Percentiles rank a stretch among this genome's conserved stretches.
These are phyloP conservation scores for Artemisia tridentata DNA, from an alignment of 129 eudicot genomes.

Conservation along the genomic window DNA sequence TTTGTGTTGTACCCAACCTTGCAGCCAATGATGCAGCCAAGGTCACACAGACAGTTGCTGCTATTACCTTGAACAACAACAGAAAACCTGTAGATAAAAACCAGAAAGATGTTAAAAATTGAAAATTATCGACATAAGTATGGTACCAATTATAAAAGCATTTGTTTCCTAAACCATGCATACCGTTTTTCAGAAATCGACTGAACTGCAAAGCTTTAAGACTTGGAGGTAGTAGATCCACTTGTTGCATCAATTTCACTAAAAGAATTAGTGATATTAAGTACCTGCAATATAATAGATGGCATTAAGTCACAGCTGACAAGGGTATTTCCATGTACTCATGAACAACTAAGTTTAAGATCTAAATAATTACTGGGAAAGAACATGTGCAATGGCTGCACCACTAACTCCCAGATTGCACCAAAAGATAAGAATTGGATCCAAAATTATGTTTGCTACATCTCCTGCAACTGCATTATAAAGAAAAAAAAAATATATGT, in stretches of 20 bases:
- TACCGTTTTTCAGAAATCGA: conserved; percentile 81
- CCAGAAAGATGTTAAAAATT: background rate
- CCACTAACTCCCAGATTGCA: conserved; percentile 77
- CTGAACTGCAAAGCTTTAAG: conserved; percentile 56
- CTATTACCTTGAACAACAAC: conserved; percentile 66
- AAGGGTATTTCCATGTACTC: background rate
- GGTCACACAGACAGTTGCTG: conserved; percentile 80
- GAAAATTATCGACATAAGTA: background rate
- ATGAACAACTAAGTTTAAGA: background rate
- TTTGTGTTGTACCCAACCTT: conserved; percentile 64
- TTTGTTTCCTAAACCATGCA: background rate
- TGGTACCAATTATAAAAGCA: background rate
- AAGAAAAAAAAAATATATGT: background rate
- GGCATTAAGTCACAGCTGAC: background rate
- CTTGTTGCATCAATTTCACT: conserved; percentile 60
- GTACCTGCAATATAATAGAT: conserved; percentile 17
- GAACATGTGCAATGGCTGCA: conserved; percentile 95
- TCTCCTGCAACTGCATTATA: conserved; percentile 66
- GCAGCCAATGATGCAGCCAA: conserved; percentile 83
- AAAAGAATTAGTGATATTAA: conserved; percentile 50
- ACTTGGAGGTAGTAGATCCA: conserved; percentile 71
- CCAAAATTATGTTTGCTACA: conserved; percentile 61
- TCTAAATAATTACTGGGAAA: conserved; percentile 59
- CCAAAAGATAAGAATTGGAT: conserved; percentile 73
- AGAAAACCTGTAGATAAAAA: conserved; percentile 46